These are phyloP conservation scores for Eucalyptus polyanthemos DNA, from an alignment of 345 rosid species.

Conservation along the genomic window DNA sequence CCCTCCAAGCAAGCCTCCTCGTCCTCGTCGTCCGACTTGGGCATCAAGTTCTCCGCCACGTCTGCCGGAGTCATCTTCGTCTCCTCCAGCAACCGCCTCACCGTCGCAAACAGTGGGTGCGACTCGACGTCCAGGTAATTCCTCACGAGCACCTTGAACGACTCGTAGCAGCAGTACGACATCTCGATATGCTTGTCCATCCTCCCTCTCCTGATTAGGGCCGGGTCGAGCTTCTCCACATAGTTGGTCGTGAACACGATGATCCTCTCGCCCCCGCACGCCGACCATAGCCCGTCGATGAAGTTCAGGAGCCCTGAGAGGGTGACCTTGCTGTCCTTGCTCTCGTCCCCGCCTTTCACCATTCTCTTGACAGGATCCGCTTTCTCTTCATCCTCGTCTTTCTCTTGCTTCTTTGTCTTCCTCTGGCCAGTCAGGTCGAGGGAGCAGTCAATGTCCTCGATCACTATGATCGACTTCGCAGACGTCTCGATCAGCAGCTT, in stretches of 20 bases:
- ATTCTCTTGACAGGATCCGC: background rate
- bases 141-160: background rate
- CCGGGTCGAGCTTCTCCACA: background rate
- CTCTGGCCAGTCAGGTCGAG: background rate
- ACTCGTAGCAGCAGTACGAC: background rate
- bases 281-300: background rate
- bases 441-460: constrained; percentile 2
- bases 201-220: background rate
- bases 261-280: background rate
- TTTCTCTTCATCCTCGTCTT: background rate
- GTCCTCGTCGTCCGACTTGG: background rate
- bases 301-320: background rate
- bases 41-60: background rate
- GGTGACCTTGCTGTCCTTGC: background rate
- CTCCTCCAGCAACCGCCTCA: background rate
- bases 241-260: background rate
- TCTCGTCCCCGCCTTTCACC: background rate
- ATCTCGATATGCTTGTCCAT: background rate
- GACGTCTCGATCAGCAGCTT: background rate
- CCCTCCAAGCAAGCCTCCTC: background rate
- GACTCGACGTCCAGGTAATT: background rate
- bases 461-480: background rate
- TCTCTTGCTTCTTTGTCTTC: background rate
- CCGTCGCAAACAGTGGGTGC: background rate
- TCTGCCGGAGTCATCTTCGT: background rate